Percentiles rank a stretch among this genome's conserved stretches.
phyloP scores from a whole-genome alignment of 371 early-diverging fungal species.

The Haplosporangium sp. region DNA sequence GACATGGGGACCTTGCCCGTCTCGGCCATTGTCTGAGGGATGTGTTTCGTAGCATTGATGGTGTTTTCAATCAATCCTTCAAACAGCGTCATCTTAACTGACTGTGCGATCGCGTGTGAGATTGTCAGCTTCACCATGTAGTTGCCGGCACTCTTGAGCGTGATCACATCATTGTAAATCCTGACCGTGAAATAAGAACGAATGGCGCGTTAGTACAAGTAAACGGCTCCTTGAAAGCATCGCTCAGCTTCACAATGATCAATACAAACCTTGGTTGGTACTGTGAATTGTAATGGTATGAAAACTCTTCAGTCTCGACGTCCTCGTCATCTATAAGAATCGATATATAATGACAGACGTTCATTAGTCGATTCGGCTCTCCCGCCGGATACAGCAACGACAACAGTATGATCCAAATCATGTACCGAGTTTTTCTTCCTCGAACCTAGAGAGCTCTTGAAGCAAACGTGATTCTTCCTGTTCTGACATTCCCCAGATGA shows the following conservation, averaged over 20 bases:
- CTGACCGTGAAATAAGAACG: constrained; percentile 12
- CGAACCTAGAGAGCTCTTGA: constrained; percentile 74
- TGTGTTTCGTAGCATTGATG: constrained; percentile 86
- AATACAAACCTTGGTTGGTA: constrained; percentile 71
- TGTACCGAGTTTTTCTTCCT: constrained; percentile 57
- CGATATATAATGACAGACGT: not conserved
- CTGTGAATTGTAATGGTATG: constrained; percentile 85
- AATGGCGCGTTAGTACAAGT: not conserved
- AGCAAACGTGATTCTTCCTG: constrained; percentile 85
- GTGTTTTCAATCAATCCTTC: constrained; percentile 86
- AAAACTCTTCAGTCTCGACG: constrained; percentile 91
- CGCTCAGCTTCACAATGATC: constrained; percentile 10
- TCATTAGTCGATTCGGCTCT: not conserved
- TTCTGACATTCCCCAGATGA: constrained; percentile 94
- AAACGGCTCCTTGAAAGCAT: not conserved
- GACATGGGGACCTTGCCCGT: constrained; percentile 79
- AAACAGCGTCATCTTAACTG: constrained; percentile 86
- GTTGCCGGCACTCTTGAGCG: constrained; percentile 73
- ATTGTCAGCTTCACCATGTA: constrained; percentile 89
- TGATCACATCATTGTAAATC: constrained; percentile 70
- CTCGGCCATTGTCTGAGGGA: constrained; percentile 88
- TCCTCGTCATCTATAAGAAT: constrained; percentile 71
- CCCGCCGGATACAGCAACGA: constrained; percentile 42
- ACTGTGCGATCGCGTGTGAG: constrained; percentile 88
- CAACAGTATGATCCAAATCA: constrained; percentile 52